Percentiles rank a stretch among this genome's conserved stretches.
Evolutionary conservation across 2,329 filamentous ascomycete genomes (phyloP).

Genomic region (Hypomyces rosellus): DNA sequence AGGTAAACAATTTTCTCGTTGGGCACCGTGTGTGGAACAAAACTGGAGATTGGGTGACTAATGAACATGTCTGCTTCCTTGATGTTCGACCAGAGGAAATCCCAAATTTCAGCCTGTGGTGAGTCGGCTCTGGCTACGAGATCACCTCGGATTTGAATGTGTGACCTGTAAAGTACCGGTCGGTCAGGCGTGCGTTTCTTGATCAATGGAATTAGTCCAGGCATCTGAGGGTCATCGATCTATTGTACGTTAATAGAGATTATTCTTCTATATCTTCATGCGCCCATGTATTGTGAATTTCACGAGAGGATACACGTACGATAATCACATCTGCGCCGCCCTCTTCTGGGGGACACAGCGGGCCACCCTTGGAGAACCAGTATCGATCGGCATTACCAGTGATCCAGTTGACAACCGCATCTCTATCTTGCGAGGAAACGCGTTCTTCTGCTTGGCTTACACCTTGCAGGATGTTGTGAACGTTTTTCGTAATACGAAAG

Average conservation of each 20-base stretch:
- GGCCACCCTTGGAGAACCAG: slow-evolving; percentile 64
- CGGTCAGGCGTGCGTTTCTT: slow-evolving; percentile 65
- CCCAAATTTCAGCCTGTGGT: slow-evolving; percentile 68
- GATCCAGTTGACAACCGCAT: slow-evolving; percentile 64
- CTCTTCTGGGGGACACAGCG: slow-evolving; percentile 55
- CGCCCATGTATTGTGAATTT: not conserved
- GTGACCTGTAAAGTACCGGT: slow-evolving; percentile 73
- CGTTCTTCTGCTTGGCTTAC: slow-evolving; percentile 60
- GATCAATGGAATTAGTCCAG: slow-evolving; percentile 66
- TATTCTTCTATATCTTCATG: not conserved
- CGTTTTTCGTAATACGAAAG: slow-evolving; percentile 79
- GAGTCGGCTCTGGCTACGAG: slow-evolving; percentile 56
- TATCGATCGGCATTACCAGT: slow-evolving; percentile 66
- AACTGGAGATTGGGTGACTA: slow-evolving; percentile 70
- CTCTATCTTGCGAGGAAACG: slow-evolving; percentile 56
- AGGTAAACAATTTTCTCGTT: slow-evolving; percentile 64
- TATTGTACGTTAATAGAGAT: slow-evolving; percentile 16
- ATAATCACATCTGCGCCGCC: slow-evolving; percentile 73
- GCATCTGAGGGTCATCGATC: slow-evolving; percentile 84
- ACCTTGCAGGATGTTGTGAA: slow-evolving; percentile 83
- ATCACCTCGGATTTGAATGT: slow-evolving; percentile 77
- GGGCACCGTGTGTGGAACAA: slow-evolving; percentile 65
- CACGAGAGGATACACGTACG: slow-evolving; percentile 30
- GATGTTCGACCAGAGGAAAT: slow-evolving; percentile 67
- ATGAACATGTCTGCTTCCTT: slow-evolving; percentile 70